Evolutionary conservation across 306 rosid genomes (phyloP).

Genomic region (Prunus persica): Prunus_persica_NCBIv2 NC_034011.1:25898501-25899000

Average conservation of each 20-base stretch:
- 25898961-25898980: slow-evolving; percentile 55
- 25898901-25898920: slow-evolving; percentile 99
- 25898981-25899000: slow-evolving; percentile 79
- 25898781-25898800: background rate
- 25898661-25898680: slow-evolving; percentile 80
- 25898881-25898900: slow-evolving; percentile 84
- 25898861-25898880: slow-evolving; percentile 96
- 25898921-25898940: slow-evolving; percentile 96
- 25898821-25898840: background rate
- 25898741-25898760: background rate
- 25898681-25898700: slow-evolving; percentile 78
- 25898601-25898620: slow-evolving; percentile 68
- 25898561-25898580: background rate
- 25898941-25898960: slow-evolving; percentile 88
- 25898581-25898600: slow-evolving; percentile 49
- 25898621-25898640: slow-evolving; percentile 87
- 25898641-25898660: slow-evolving; percentile 80
- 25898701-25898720: slow-evolving; percentile 98
- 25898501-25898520: background rate
- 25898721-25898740: slow-evolving; percentile 8
- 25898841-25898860: slow-evolving; percentile 93
- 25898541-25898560: background rate
- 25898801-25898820: background rate
- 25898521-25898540: background rate
- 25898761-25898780: background rate